phyloP scores from a whole-genome alignment of 2,329 filamentous ascomycete species.

The Trichophyton simii region DNA sequence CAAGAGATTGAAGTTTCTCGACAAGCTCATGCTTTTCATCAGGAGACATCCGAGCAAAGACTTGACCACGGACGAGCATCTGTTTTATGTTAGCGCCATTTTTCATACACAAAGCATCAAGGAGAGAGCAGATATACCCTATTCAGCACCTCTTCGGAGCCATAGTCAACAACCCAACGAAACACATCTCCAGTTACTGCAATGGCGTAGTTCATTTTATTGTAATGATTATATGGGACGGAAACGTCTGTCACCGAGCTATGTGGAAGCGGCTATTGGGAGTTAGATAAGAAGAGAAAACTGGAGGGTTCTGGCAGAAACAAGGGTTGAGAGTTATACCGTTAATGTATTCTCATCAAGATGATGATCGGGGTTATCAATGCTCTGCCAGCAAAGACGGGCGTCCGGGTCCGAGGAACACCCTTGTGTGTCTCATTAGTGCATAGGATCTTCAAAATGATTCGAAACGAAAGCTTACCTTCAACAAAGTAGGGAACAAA shows the following conservation, averaged over 20 bases:
- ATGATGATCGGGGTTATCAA: slow-evolving; percentile 69
- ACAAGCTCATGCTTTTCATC: slow-evolving; percentile 98
- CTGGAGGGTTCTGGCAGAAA: slow-evolving; percentile 9
- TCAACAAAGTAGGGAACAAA: slow-evolving; percentile 82
- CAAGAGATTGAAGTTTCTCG: slow-evolving; percentile 90
- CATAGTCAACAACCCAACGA: slow-evolving; percentile 90
- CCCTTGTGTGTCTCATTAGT: slow-evolving; percentile 32
- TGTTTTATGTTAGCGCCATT: slow-evolving; percentile 26
- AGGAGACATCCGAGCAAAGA: slow-evolving; percentile 96
- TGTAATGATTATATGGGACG: slow-evolving; percentile 70
- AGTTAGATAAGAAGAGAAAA: background rate
- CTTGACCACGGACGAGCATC: slow-evolving; percentile 83
- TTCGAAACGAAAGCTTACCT: slow-evolving; percentile 33
- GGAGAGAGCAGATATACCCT: slow-evolving; percentile 35
- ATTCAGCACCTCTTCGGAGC: slow-evolving; percentile 63
- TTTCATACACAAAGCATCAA: background rate
- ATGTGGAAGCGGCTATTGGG: slow-evolving; percentile 51
- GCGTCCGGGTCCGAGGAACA: slow-evolving; percentile 60
- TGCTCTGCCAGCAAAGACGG: slow-evolving; percentile 76
- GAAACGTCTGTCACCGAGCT: slow-evolving; percentile 65
- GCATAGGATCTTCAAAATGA: slow-evolving; percentile 5
- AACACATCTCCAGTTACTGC: slow-evolving; percentile 91
- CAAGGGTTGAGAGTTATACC: slow-evolving; percentile 27
- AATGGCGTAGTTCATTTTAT: slow-evolving; percentile 72
- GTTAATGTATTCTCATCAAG: slow-evolving; percentile 68